Conservation (phyloP, 2,329 filamentous ascomycete species). For the Talaromyces albobiverticillius region DNA sequence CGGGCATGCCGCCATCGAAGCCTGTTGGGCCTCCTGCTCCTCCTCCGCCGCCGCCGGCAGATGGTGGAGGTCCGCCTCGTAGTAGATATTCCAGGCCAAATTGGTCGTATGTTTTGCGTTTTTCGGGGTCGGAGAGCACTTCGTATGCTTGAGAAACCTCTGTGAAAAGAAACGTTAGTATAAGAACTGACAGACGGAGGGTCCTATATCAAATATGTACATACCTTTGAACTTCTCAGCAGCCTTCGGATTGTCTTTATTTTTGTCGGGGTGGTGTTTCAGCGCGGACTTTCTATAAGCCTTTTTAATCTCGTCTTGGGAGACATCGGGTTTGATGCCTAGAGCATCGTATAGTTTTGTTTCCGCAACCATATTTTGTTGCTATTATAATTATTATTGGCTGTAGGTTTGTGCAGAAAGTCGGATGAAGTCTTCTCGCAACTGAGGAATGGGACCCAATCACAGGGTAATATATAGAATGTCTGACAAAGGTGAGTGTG, state of each 20-base stretch:
- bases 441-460: slow-evolving; percentile 14
- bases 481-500: background rate
- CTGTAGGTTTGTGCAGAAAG: background rate
- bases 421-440: slow-evolving; percentile 6
- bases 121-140: slow-evolving; percentile 94
- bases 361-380: slow-evolving; percentile 77
- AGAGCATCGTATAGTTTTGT: slow-evolving; percentile 92
- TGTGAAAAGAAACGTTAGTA: slow-evolving; percentile 22
- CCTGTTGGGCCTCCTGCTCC: slow-evolving; percentile 21
- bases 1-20: slow-evolving; percentile 46
- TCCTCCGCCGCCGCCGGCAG: slow-evolving; percentile 56
- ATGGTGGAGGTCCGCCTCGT: slow-evolving; percentile 68
- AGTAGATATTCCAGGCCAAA: slow-evolving; percentile 92
- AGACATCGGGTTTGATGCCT: slow-evolving; percentile 71
- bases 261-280: slow-evolving; percentile 97
- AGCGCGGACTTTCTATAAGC: slow-evolving; percentile 78
- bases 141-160: slow-evolving; percentile 97
- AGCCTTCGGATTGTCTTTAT: slow-evolving; percentile 82
- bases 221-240: slow-evolving; percentile 87
- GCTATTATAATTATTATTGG: slow-evolving; percentile 5
- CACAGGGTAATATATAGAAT: background rate
- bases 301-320: slow-evolving; percentile 96
- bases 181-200: background rate
- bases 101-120: slow-evolving; percentile 91
- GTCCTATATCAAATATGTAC: slow-evolving; percentile 15